phyloP scores from a whole-genome alignment of 441 rosid species.

The Capsella rubella region DNA sequence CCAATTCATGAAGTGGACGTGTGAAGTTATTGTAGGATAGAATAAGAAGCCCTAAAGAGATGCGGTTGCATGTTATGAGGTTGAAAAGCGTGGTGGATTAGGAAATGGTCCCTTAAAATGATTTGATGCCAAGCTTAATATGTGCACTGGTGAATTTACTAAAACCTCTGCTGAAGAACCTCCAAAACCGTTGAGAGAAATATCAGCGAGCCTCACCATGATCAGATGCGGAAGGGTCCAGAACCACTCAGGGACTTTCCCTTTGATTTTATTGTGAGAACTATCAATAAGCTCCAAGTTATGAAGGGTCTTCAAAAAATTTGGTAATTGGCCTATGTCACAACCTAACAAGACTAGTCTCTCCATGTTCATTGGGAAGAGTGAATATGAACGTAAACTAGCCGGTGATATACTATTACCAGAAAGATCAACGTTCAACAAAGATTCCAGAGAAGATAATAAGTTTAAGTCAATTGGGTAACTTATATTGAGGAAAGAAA shows the following conservation, averaged over 20 bases:
- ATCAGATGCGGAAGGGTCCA: background rate
- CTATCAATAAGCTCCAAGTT: background rate
- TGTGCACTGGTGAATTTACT: background rate
- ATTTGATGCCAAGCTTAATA: background rate
- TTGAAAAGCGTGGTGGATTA: background rate
- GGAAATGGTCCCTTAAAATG: conserved; percentile 17
- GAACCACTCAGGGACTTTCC: background rate
- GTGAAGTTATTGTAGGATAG: conserved; percentile 27
- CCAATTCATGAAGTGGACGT: background rate
- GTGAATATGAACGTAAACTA: conserved; percentile 16
- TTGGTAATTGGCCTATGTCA: conserved; percentile 18
- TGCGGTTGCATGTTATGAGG: conserved; percentile 49
- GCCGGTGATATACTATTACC: conserved; percentile 11
- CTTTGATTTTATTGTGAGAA: background rate
- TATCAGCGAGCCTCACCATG: conserved; percentile 8
- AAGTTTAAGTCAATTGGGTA: conserved; percentile 31
- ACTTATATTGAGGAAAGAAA: conserved; percentile 33
- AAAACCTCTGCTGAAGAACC: conserved; percentile 18
- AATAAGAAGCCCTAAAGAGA: conserved; percentile 5
- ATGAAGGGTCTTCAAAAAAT: background rate
- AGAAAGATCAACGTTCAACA: conserved; percentile 24
- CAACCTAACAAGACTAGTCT: background rate
- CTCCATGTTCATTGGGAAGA: background rate
- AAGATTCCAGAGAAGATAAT: conserved; percentile 42
- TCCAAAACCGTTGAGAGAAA: conserved; percentile 29